Conservation (phyloP, 768 basidiomycete genomes). For the Rhodotorula diobovata region DNA sequence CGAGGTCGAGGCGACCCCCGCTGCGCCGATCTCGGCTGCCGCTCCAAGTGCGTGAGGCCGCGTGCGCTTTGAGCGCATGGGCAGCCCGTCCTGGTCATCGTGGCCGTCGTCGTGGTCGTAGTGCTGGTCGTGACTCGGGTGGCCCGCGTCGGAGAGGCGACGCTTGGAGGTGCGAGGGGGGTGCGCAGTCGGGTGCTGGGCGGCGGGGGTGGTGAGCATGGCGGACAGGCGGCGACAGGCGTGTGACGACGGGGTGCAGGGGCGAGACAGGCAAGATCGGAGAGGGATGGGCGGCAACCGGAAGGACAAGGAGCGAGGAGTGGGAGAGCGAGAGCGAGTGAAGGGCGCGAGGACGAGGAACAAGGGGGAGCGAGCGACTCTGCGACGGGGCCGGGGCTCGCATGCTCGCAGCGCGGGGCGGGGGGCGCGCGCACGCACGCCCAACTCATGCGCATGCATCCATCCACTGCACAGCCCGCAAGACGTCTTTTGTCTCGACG, state of each 20-base stretch:
- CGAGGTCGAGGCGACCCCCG: no score
- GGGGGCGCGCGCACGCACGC: no score
- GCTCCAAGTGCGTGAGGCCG: not conserved
- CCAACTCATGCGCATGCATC: no score
- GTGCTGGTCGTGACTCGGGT: not conserved
- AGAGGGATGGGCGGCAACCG: not conserved
- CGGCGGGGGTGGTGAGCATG: not conserved
- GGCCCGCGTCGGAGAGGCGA: constrained; percentile 1
- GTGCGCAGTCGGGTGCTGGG: not conserved
- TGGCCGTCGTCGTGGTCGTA: not conserved
- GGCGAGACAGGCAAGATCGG: no score
- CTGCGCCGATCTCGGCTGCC: no score
- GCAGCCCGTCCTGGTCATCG: not conserved
- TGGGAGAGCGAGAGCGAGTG: not conserved
- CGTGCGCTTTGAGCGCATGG: not conserved
- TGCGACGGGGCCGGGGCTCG: no score
- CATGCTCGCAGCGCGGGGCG: no score
- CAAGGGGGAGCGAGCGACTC: not conserved
- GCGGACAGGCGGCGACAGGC: not conserved
- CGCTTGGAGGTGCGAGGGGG: not conserved
- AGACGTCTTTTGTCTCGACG: no score
- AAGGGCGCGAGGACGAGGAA: no score
- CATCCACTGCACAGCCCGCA: no score
- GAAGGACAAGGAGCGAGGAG: not conserved
- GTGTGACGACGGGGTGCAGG: no score